A percentile compares a stretch with the other conserved stretches of the same genome.
These are phyloP conservation scores for Penicillium arizonense DNA, from an alignment of 495 filamentous ascomycete species.

Conservation along the genomic window DNA sequence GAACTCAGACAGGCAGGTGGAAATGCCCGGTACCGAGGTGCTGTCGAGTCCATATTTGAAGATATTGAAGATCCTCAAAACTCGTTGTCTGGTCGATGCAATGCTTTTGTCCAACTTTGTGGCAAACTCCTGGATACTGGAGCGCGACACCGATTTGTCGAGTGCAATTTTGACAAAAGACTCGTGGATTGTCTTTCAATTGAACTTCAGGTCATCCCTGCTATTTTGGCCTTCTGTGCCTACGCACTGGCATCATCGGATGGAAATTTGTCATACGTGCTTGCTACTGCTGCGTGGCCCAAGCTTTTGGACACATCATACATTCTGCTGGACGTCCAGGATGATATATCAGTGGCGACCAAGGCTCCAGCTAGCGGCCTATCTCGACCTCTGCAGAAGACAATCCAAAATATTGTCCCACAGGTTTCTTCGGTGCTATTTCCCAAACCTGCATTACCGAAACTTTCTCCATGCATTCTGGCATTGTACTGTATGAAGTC, in stretches of 20 bases:
- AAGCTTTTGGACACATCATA: constrained; percentile 30
- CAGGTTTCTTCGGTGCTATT: constrained; percentile 24
- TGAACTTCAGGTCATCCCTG: constrained; percentile 30
- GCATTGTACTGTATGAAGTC: constrained; percentile 31
- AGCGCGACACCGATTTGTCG: constrained; percentile 69
- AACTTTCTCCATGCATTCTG: constrained; percentile 31
- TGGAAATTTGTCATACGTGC: constrained; percentile 24
- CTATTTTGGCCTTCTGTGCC: constrained; percentile 31
- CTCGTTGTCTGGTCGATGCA: constrained; percentile 48
- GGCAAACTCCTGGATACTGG: constrained; percentile 65
- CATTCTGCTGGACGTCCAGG: constrained; percentile 23
- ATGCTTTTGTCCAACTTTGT: constrained; percentile 66
- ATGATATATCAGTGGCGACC: constrained; percentile 24
- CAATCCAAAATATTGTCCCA: constrained; percentile 25
- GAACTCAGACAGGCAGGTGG: constrained; percentile 85
- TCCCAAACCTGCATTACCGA: constrained; percentile 11
- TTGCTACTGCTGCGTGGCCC: constrained; percentile 32
- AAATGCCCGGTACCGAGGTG: constrained; percentile 76
- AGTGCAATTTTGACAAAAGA: constrained; percentile 67
- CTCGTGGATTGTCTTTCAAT: constrained; percentile 48
- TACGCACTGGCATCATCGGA: constrained; percentile 27
- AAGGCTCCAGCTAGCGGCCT: constrained; percentile 18
- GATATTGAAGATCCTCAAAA: constrained; percentile 66
- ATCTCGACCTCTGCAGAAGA: constrained; percentile 28
- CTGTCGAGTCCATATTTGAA: constrained; percentile 79